A percentile compares a stretch with the other conserved stretches of the same genome.
phyloP scores from a whole-genome alignment of 192 early-diverging fungal species.

The Coemansia sp. region DNA sequence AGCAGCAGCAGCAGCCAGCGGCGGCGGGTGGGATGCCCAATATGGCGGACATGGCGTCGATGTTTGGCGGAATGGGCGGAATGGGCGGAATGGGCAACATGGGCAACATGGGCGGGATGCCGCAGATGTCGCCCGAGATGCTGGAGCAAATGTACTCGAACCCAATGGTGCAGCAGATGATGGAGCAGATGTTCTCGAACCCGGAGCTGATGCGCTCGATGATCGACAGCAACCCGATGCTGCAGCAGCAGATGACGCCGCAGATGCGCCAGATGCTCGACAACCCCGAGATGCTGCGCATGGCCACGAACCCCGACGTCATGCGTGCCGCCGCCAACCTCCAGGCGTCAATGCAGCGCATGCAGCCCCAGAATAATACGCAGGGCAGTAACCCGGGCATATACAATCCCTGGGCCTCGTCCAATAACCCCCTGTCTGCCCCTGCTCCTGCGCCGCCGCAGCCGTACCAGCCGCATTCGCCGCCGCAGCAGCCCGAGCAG shows the following conservation, averaged over 20 bases:
- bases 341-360: slow-evolving; percentile 42
- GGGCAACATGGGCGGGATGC: slow-evolving; percentile 62
- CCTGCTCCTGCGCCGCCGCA: too few relatives aligned
- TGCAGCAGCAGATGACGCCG: slow-evolving; percentile 75
- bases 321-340: slow-evolving; percentile 74
- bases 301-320: slow-evolving; percentile 83
- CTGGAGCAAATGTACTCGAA: slow-evolving; percentile 77
- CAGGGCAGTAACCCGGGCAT: slow-evolving; percentile 16
- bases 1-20: not conserved
- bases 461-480: too few relatives aligned
- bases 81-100: slow-evolving; percentile 56
- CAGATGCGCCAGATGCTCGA: slow-evolving; percentile 84
- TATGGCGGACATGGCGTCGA: slow-evolving; percentile 43
- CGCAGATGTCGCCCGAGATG: slow-evolving; percentile 59
- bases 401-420: slow-evolving; percentile 45
- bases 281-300: slow-evolving; percentile 72
- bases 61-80: slow-evolving; percentile 44
- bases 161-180: slow-evolving; percentile 79
- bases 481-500: slow-evolving; percentile 7
- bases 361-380: slow-evolving; percentile 32
- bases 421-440: slow-evolving; percentile 1
- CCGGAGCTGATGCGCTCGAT: slow-evolving; percentile 84
- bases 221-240: slow-evolving; percentile 77
- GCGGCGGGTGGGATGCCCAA: slow-evolving; percentile 20
- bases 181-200: slow-evolving; percentile 78